phyloP scores from a whole-genome alignment of 2,329 filamentous ascomycete species.

The Pseudocercospora vitis region DNA sequence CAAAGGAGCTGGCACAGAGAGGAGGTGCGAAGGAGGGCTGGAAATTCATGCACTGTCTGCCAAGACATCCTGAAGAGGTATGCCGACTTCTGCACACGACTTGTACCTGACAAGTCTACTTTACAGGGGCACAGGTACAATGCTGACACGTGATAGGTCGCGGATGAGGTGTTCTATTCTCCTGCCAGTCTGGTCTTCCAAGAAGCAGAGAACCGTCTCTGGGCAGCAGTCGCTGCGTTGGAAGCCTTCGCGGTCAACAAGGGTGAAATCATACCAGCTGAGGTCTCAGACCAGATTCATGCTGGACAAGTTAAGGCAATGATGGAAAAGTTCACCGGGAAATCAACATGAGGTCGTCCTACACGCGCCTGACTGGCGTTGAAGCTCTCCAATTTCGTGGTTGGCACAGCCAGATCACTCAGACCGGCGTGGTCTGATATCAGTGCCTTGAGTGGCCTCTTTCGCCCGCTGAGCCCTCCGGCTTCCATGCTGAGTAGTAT shows the following conservation, averaged over 20 bases:
- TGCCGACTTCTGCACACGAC: neutral
- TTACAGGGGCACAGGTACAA: too few species aligned
- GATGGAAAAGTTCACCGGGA: slow-evolving; percentile 6
- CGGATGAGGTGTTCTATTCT: slow-evolving; percentile 86
- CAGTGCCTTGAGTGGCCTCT: too few species aligned
- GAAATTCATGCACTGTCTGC: slow-evolving; percentile 99
- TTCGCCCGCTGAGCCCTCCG: too few species aligned
- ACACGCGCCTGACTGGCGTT: neutral
- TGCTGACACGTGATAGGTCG: slow-evolving; percentile 51
- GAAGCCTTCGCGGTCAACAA: slow-evolving; percentile 95
- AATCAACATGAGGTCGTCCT: neutral
- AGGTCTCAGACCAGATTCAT: slow-evolving; percentile 3
- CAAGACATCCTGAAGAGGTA: slow-evolving; percentile 79
- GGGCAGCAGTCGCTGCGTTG: slow-evolving; percentile 78
- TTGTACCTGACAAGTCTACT: too few species aligned
- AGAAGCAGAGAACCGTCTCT: slow-evolving; percentile 92
- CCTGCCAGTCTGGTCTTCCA: slow-evolving; percentile 82
- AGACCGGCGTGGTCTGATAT: too few species aligned
- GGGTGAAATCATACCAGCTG: slow-evolving; percentile 61
- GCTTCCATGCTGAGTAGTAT: too few species aligned
- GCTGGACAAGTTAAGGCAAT: slow-evolving; percentile 6
- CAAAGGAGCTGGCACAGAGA: slow-evolving; percentile 74
- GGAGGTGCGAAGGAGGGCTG: slow-evolving; percentile 85
- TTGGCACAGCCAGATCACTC: too few species aligned
- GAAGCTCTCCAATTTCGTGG: too few species aligned